Evolutionary conservation across 768 basidiomycete species (phyloP), one percentile per base, ranked within the genome.

Genomic region (Kondoa malvinella): DNA sequence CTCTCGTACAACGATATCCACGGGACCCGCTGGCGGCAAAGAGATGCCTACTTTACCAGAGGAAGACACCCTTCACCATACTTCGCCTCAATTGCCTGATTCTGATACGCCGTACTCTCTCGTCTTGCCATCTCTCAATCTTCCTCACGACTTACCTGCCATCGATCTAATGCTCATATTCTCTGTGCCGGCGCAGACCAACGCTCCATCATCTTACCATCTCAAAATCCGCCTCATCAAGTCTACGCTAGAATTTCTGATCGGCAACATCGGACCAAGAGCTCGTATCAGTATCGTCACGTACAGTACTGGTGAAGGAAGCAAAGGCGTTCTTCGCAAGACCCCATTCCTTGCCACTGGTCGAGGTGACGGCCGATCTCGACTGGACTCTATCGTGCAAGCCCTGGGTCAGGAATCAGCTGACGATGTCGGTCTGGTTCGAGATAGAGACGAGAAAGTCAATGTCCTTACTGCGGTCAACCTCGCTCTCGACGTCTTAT

Each of bases 381-480:
- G 69, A 17, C 63, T 73, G 16, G 68, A 72, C 31, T 32, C 67
- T 30, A 69, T 68, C 8, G 59, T 75, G 3, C 30, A 40, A 1
- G 73, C 75, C 34, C 56, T 74, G 1, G 69, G 67, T 29, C 70
- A 70, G 16, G 27, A 63, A 33, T 69, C 81, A 58, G 86, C 85
- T 69, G 84, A 85, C 71, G 82, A 83, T 69, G 83, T 83, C 71
- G 77, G 86, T 76, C 84, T 89, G 25, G 81, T 85, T 69, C 84
- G 84, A 16, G 84, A 84, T 68, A 86, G 86, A 75, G 92, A 96
- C 21, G 92, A 96, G 78, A 89, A 92, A 78, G 89, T 89, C 30
- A 94, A 95, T 76, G 94, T 99, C 21, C 91, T 97, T 27, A 94
- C 92, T 14, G 95, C 92, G n/a, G 89, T 96, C 67, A 99, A 99